Evolutionary conservation across 768 basidiomycete species (phyloP).

Genomic region (Mycena crocata): DNA sequence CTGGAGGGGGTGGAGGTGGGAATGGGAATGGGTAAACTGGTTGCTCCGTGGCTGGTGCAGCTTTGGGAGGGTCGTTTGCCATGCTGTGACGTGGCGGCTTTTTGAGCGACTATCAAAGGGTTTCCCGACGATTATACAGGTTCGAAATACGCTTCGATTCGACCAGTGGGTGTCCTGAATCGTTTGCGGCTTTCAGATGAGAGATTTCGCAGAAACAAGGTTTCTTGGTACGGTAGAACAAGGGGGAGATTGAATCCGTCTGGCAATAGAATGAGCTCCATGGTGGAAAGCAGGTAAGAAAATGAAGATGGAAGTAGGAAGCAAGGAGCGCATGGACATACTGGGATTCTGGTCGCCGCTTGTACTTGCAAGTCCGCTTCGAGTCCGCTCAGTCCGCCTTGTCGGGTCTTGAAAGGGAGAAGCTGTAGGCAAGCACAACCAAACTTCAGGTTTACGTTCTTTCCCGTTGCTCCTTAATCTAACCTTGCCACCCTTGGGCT

Average conservation of each 20-base stretch:
- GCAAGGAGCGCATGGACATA: background rate
- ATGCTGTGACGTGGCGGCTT: conserved; percentile 14
- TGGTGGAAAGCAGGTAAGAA: background rate
- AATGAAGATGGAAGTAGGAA: conserved; percentile 13
- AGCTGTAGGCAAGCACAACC: too few species aligned
- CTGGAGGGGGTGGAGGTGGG: conserved; percentile 11
- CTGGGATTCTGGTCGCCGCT: conserved; percentile 17
- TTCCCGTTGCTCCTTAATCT: too few species aligned
- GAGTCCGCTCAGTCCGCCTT: conserved; percentile 17
- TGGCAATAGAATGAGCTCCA: conserved; percentile 4
- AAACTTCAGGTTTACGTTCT: too few species aligned
- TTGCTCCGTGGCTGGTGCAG: conserved; percentile 13
- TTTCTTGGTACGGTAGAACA: background rate
- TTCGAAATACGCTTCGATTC: background rate
- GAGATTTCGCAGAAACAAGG: background rate
- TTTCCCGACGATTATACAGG: background rate
- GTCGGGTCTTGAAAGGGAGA: conserved; percentile 25
- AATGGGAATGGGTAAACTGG: conserved; percentile 24
- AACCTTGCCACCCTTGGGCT: too few species aligned
- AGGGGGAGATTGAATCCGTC: background rate
- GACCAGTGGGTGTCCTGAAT: background rate
- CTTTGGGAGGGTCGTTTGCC: conserved; percentile 21
- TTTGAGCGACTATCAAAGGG: background rate
- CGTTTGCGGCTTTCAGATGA: background rate
- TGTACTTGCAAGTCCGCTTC: conserved; percentile 24